phyloP scores from a whole-genome alignment of 2,329 filamentous ascomycete species.

The Aspergillus sp. region DNA sequence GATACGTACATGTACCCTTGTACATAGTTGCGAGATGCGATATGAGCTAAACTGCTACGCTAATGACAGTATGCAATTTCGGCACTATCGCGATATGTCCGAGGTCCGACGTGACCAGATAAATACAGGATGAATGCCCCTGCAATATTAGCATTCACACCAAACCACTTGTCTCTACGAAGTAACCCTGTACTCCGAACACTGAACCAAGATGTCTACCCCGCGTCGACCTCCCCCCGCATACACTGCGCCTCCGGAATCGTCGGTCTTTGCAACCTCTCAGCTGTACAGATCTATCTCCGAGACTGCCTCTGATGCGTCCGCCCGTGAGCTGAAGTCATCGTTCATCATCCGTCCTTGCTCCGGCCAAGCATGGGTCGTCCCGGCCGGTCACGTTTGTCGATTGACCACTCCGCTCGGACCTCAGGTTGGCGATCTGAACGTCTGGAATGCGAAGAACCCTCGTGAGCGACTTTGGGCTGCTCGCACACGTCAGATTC shows the following conservation, averaged over 20 bases:
- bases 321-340: slow-evolving; percentile 25
- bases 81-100: background rate
- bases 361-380: slow-evolving; percentile 66
- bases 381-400: slow-evolving; percentile 60
- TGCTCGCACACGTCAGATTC: slow-evolving; percentile 67
- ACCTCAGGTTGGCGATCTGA: slow-evolving; percentile 75
- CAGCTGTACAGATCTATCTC: slow-evolving; percentile 33
- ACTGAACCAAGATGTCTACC: slow-evolving; percentile 16
- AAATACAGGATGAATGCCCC: background rate
- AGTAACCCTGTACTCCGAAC: background rate
- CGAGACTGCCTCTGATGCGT: slow-evolving; percentile 23
- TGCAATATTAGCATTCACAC: background rate
- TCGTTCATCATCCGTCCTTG: slow-evolving; percentile 64
- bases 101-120: background rate
- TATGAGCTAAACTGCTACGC: background rate
- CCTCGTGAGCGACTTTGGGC: slow-evolving; percentile 80
- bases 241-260: slow-evolving; percentile 31
- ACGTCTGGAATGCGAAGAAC: slow-evolving; percentile 72
- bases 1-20: background rate
- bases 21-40: background rate
- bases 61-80: too few species aligned
- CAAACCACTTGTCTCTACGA: too few species aligned
- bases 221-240: slow-evolving; percentile 31
- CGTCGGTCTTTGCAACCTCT: slow-evolving; percentile 29
- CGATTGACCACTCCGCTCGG: slow-evolving; percentile 69